Conservation (phyloP, 768 basidiomycete species). For the Amanita thiersii region DNA sequence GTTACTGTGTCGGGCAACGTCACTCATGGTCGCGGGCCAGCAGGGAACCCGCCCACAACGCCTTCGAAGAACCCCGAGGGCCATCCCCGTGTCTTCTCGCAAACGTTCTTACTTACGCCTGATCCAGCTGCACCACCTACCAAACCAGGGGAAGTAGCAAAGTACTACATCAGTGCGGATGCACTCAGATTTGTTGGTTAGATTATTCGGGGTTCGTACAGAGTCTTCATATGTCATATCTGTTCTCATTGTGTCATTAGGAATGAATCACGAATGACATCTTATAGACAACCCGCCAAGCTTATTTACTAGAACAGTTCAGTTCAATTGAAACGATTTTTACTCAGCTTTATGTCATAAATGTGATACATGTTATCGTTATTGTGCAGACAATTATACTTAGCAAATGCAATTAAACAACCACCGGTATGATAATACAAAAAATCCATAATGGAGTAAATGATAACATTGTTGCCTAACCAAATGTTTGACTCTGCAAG, state of each 20-base stretch:
- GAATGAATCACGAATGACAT: too few relatives aligned
- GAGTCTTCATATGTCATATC: too few relatives aligned
- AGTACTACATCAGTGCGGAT: slow-evolving; percentile 77
- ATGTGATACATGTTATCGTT: not conserved
- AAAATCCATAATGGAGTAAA: not conserved
- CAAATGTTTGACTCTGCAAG: slow-evolving; percentile 82
- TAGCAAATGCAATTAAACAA: not conserved
- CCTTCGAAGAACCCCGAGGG: slow-evolving; percentile 54
- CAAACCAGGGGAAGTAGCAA: slow-evolving; percentile 66
- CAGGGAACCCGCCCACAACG: slow-evolving; percentile 47
- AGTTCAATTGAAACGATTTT: too few relatives aligned
- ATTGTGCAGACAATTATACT: not conserved
- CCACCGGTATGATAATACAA: not conserved
- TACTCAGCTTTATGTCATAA: too few relatives aligned
- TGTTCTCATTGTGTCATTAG: too few relatives aligned
- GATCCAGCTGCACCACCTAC: slow-evolving; percentile 58
- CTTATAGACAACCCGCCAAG: too few relatives aligned
- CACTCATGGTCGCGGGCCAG: slow-evolving; percentile 53
- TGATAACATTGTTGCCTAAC: slow-evolving; percentile 29
- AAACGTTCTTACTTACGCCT: slow-evolving; percentile 80
- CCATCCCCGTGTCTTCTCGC: slow-evolving; percentile 79
- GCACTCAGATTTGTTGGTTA: slow-evolving; percentile 78
- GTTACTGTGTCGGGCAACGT: slow-evolving; percentile 79
- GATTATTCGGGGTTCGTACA: slow-evolving; percentile 10
- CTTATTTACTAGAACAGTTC: too few relatives aligned